Conservation (phyloP, 306 rosid species). For the Comarum palustre region DNA sequence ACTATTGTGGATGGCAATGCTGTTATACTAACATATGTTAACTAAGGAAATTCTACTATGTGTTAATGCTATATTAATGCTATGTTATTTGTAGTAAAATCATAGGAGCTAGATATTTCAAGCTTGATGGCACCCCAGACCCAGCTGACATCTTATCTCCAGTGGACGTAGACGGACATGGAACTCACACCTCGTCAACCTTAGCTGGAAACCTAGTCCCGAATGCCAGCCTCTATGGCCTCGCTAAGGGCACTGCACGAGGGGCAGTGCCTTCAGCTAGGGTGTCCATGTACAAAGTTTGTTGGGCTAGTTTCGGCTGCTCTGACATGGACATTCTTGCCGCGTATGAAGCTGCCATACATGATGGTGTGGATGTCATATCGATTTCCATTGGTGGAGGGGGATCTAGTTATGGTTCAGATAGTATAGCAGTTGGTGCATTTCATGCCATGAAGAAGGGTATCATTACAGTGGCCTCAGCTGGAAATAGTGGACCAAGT, state of each 20-base stretch:
- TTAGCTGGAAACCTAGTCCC: constrained; percentile 50
- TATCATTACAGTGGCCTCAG: constrained; percentile 69
- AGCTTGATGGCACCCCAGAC: constrained; percentile 48
- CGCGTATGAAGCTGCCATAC: constrained; percentile 81
- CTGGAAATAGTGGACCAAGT: constrained; percentile 74
- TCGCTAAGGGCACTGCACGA: constrained; percentile 68
- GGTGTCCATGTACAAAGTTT: constrained; percentile 79
- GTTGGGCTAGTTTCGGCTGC: constrained; percentile 67
- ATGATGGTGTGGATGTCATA: constrained; percentile 86
- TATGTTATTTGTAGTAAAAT: constrained; percentile 50
- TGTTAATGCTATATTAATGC: neutral
- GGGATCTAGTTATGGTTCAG: constrained; percentile 28
- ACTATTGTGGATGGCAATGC: neutral
- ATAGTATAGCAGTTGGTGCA: constrained; percentile 61
- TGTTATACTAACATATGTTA: neutral
- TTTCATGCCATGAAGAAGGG: constrained; percentile 85
- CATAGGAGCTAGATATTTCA: constrained; percentile 82
- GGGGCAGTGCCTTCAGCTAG: constrained; percentile 80
- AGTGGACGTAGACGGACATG: constrained; percentile 71
- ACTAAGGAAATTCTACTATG: no score
- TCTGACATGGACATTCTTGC: constrained; percentile 84
- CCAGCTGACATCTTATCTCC: constrained; percentile 65
- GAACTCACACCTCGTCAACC: constrained; percentile 83
- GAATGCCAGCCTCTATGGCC: constrained; percentile 64
- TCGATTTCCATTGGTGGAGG: constrained; percentile 83